These are phyloP conservation scores for Cicer cuneatum DNA, from an alignment of 306 rosid genomes.

Conservation along the genomic window DNA sequence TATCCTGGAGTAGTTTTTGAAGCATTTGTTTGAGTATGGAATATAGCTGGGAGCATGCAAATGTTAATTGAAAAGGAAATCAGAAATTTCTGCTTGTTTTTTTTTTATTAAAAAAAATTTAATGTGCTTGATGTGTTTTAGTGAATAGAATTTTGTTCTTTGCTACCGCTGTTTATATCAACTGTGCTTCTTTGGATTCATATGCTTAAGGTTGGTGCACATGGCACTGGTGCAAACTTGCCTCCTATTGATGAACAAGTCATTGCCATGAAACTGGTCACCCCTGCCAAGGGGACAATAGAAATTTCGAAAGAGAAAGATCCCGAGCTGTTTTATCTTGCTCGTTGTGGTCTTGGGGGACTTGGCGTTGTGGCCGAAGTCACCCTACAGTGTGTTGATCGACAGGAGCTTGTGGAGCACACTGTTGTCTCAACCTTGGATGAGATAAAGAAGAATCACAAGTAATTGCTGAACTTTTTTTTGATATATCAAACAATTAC, in stretches of 20 bases:
- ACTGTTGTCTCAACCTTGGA: conserved; percentile 71
- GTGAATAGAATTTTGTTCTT: background rate
- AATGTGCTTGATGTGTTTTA: conserved; percentile 3
- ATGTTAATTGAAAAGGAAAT: conserved; percentile 1
- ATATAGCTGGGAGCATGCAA: conserved; percentile 9
- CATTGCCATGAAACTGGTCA: conserved; percentile 83
- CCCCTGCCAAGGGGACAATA: conserved; percentile 93
- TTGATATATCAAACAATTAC: background rate
- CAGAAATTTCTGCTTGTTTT: conserved; percentile 2
- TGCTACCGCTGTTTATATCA: background rate
- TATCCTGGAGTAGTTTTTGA: background rate
- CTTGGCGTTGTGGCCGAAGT: conserved; percentile 99
- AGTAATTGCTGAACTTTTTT: conserved; percentile 53
- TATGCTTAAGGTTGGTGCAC: conserved; percentile 91
- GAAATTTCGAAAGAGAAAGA: conserved; percentile 84
- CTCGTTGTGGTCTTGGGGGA: conserved; percentile 97
- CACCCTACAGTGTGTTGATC: conserved; percentile 94
- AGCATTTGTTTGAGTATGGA: conserved; percentile 16
- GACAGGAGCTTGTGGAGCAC: conserved; percentile 98
- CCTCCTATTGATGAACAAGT: conserved; percentile 99
- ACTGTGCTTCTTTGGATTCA: conserved; percentile 13
- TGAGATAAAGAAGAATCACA: conserved; percentile 94
- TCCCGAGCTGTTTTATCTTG: conserved; percentile 90
- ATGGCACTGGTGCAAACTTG: conserved; percentile 93
- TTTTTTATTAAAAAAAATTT: background rate